Base-by-base conservation (phyloP, 345 rosid genomes). In the Linum lewisii region DNA sequence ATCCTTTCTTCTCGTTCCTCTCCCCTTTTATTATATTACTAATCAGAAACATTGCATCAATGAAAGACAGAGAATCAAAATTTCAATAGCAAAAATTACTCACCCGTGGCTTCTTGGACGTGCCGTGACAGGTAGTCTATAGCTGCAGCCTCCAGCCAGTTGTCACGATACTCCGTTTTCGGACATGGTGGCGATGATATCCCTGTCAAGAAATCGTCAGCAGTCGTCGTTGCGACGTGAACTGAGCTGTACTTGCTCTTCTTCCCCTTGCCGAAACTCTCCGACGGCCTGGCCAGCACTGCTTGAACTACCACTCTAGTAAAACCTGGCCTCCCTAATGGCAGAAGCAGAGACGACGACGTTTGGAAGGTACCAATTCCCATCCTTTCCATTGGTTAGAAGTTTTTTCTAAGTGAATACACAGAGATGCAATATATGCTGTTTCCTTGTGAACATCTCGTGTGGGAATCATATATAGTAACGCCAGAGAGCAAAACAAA, bases 31-130 rank as follows among this genome's bases (percentile, higher is more conserved):
- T 20, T 52, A n/a, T n/a, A n/a, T n/a, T n/a, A n/a, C n/a, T 52
- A 5, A 2, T 20, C 22, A 52, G 21, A 5, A 18, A 0, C 11
- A 18, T 21, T n/a, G n/a, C 22, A 18, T 52, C 10, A 18, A 3
- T 18, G 22, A n/a, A n/a, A n/a, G n/a, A n/a, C n/a, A n/a, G 3
- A 38, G 5, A 2, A 42, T 1, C 18, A 42, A 42, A 42, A 6
- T 11, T 16, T 7, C 0, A 11, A 42, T 1, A 38, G 18, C 9
- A 21, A 22, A 58, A 15, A 38, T 60, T 15, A 61, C 22, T 21
- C 66, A 88, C 96, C 96, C 69, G 78, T 70, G 6, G 83, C 61
- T 21, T 72, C 74, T 69, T 83, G 93, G 50, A 88, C 80, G 34
- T 67, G 69, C 24, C 60, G 72, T 4, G 93, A 76, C 16, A 88